phyloP scores from a whole-genome alignment of 2,329 filamentous ascomycete species.

The Aspergillus sojae region DNA sequence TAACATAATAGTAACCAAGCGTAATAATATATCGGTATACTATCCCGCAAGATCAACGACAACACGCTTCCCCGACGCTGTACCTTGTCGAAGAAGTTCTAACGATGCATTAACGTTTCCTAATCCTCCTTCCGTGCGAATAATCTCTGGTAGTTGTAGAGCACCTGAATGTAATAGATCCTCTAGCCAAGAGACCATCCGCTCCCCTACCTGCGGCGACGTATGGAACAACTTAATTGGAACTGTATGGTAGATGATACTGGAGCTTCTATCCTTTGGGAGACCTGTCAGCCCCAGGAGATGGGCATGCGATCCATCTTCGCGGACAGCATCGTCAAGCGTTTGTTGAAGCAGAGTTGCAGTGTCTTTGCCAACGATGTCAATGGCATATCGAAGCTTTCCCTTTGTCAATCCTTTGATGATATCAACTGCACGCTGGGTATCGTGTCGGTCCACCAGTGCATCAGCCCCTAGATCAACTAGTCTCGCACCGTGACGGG shows the following conservation, averaged over 20 bases:
- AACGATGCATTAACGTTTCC: slow-evolving; percentile 69
- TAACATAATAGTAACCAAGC: background rate
- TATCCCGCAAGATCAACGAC: slow-evolving; percentile 53
- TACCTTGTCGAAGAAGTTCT: slow-evolving; percentile 66
- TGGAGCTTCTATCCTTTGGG: slow-evolving; percentile 57
- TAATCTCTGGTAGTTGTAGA: slow-evolving; percentile 65
- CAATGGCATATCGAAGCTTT: slow-evolving; percentile 67
- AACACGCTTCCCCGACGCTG: slow-evolving; percentile 68
- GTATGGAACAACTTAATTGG: slow-evolving; percentile 79
- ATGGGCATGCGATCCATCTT: slow-evolving; percentile 49
- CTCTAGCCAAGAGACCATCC: slow-evolving; percentile 68
- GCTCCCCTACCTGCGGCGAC: slow-evolving; percentile 63
- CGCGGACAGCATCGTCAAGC: slow-evolving; percentile 35
- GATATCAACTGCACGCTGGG: slow-evolving; percentile 66
- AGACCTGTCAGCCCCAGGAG: slow-evolving; percentile 69
- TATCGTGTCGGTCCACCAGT: slow-evolving; percentile 69
- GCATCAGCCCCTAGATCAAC: slow-evolving; percentile 61
- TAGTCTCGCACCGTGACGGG: slow-evolving; percentile 65
- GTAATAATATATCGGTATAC: background rate
- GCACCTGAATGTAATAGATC: slow-evolving; percentile 58
- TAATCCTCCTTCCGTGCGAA: slow-evolving; percentile 65
- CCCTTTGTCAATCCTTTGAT: slow-evolving; percentile 61
- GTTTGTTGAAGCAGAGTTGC: slow-evolving; percentile 61
- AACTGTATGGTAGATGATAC: slow-evolving; percentile 63
- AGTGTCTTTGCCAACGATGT: slow-evolving; percentile 68